A percentile compares a stretch with the other conserved stretches of the same genome.
Conservation (phyloP, 2,329 filamentous ascomycete genomes). For the Fonsecaea pugnacius region DNA sequence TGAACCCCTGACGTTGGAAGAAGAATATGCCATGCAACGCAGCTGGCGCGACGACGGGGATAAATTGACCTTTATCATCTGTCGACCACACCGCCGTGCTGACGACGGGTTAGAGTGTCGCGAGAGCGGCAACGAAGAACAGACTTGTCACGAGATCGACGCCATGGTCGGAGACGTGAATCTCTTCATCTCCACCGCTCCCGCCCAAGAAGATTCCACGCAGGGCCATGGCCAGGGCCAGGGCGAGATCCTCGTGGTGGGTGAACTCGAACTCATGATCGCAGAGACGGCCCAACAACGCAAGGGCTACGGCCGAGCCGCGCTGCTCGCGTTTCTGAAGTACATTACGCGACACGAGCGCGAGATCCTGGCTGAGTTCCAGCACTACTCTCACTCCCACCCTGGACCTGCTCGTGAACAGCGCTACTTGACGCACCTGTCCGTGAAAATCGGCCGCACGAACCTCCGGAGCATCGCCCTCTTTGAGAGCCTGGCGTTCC, state of each 20-base stretch:
- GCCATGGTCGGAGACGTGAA: slow-evolving; percentile 77
- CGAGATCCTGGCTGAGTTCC: slow-evolving; percentile 63
- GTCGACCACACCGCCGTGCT: slow-evolving; percentile 16
- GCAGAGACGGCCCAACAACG: slow-evolving; percentile 63
- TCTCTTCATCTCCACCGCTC: slow-evolving; percentile 70
- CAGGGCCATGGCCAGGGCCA: slow-evolving; percentile 37
- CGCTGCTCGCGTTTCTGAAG: slow-evolving; percentile 69
- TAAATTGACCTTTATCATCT: slow-evolving; percentile 87
- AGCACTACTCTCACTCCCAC: background rate
- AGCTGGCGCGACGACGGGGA: slow-evolving; percentile 81
- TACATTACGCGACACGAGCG: slow-evolving; percentile 65
- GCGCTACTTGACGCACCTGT: slow-evolving; percentile 51
- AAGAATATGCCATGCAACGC: slow-evolving; percentile 89
- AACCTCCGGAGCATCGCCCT: slow-evolving; percentile 63
- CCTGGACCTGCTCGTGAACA: background rate
- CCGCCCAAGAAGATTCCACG: slow-evolving; percentile 43
- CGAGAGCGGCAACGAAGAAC: background rate
- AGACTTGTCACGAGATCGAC: slow-evolving; percentile 31
- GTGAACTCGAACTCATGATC: slow-evolving; percentile 88
- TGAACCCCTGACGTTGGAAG: slow-evolving; percentile 75
- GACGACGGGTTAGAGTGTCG: background rate
- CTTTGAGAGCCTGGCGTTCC: slow-evolving; percentile 66
- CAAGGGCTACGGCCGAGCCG: slow-evolving; percentile 67
- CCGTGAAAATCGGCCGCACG: slow-evolving; percentile 64
- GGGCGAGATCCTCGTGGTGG: slow-evolving; percentile 49